Conservation (phyloP, 768 basidiomycete species). For the Russula foetens region DNA sequence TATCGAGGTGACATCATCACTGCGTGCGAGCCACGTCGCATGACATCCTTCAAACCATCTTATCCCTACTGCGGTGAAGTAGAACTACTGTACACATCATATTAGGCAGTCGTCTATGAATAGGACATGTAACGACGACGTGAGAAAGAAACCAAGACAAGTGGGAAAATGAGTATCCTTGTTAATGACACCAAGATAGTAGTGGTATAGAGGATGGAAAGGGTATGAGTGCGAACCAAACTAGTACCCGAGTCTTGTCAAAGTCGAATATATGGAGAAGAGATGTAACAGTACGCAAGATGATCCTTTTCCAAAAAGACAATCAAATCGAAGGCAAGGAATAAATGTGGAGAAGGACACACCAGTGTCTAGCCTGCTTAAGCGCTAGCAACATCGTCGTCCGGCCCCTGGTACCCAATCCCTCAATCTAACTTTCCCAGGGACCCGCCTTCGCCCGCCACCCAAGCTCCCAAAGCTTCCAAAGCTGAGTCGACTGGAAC, state of each 20-base stretch:
- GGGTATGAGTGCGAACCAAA: constrained; percentile 29
- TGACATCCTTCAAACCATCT: neutral
- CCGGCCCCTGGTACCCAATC: constrained; percentile 52
- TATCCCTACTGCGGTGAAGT: neutral
- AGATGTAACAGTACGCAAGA: neutral
- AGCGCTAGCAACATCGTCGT: constrained; percentile 52
- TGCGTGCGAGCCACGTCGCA: neutral
- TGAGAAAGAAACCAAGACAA: constrained; percentile 13
- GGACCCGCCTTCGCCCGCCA: constrained; percentile 47
- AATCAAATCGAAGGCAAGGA: neutral
- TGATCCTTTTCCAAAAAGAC: neutral
- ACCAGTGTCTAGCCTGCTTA: constrained; percentile 3
- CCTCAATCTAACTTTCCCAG: constrained; percentile 53
- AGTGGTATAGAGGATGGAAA: constrained; percentile 31
- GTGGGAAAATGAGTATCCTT: constrained; percentile 17
- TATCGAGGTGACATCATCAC: too few species aligned
- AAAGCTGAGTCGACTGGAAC: constrained; percentile 83
- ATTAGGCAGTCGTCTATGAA: neutral
- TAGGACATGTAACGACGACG: neutral
- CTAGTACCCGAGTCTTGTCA: neutral
- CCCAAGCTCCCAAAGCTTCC: constrained; percentile 81
- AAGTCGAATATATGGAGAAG: neutral
- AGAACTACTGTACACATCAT: constrained; percentile 6
- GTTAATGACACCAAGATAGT: constrained; percentile 16
- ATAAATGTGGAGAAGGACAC: neutral